Evolutionary conservation across 345 rosid species (phyloP), one percentile per base, ranked within the genome.

Genomic region (Acer negundo): DNA sequence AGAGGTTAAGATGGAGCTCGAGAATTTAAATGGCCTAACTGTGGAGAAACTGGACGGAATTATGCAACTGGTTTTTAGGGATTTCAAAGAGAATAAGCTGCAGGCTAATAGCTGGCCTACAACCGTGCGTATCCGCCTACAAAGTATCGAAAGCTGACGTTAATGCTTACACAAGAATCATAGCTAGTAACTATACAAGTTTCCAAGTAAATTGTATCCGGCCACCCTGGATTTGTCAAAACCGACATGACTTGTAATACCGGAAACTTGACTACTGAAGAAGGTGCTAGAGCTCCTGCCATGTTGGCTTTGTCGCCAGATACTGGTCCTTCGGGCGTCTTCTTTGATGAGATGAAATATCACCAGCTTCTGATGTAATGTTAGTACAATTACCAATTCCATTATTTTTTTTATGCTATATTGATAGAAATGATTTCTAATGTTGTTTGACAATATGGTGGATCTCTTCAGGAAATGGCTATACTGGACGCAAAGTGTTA

Each of bases 211-310:
- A 78, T 51, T 40, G 77, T 56, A 46, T 73, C 13, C n/a, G n/a
- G n/a, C n/a, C 77, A 58, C 24, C 74, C 75, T 68, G 75, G 82
- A 8, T 1, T 17, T 13, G 58, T 68, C 26, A 77, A 74, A 40
- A 74, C 79, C 35, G 72, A 78, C 7, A 44, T 44, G 71, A 69
- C 17, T 22, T 22, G 67, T 35, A 20, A 74, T 20, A 59, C 24
- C 16, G 66, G 80, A 63, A 42, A 38, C 64, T 26, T 51, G 51
- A 51, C 67, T 0, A 46, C 62, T 24, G 70, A 77, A 70, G 70
- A 73, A 40, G 78, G 68, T 26, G 80, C 78, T 40, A 67, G 70
- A 73, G 75, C 62, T 55, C 80, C 80, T 26, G 78, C 73, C 13
- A 61, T 67, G 78, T 15, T 77, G 74, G 75, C 78, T 38, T 65